A percentile compares a stretch with the other conserved stretches of the same genome.
phyloP scores from a whole-genome alignment of 164 flowering plant species.

The Aristolochia californica region DNA sequence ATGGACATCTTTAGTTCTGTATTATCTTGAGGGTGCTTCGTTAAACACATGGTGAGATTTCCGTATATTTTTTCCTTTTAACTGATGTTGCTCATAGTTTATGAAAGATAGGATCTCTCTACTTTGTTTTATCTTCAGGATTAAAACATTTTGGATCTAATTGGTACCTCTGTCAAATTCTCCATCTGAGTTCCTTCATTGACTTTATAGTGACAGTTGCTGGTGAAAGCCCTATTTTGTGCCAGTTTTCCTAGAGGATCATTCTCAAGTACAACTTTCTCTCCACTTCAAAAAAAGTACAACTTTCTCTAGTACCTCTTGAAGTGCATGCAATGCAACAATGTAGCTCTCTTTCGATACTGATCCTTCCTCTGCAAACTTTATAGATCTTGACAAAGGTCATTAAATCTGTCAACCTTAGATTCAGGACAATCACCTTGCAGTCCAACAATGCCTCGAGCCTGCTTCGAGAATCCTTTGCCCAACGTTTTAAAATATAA shows the following conservation, averaged over 20 bases:
- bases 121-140: too few species aligned
- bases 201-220: not conserved
- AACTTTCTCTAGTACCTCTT: constrained; percentile 7
- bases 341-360: not conserved
- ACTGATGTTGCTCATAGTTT: too few species aligned
- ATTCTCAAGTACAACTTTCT: constrained; percentile 1
- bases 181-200: not conserved
- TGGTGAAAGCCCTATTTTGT: not conserved
- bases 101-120: too few species aligned
- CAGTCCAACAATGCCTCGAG: not conserved
- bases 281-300: too few species aligned
- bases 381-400: constrained; percentile 8
- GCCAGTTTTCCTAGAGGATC: not conserved
- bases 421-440: constrained; percentile 2
- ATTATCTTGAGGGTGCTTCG: not conserved
- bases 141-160: too few species aligned
- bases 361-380: constrained; percentile 9
- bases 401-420: constrained; percentile 3
- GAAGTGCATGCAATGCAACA: constrained; percentile 16
- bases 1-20: not conserved
- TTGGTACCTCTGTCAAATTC: not conserved
- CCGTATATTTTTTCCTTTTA: too few species aligned
- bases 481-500: constrained; percentile 10
- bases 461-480: constrained; percentile 7
- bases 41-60: too few species aligned